Evolutionary conservation across 805 yeast species (phyloP), one percentile per base, ranked within the genome.

Genomic region (Saccharomycopsis lassenensis): DNA sequence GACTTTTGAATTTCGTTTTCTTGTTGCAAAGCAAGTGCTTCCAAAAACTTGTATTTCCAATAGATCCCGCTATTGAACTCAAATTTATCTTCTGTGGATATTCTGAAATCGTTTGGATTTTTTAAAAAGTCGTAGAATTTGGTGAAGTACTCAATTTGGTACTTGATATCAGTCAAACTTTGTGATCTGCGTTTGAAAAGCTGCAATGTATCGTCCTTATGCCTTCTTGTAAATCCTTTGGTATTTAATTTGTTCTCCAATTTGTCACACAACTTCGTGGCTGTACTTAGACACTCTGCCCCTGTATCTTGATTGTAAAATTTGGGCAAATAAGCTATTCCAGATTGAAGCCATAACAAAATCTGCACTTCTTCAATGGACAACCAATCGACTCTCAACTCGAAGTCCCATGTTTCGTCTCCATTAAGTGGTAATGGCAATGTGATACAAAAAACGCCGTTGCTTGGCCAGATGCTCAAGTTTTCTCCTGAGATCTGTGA

Each of bases 361-460:
- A 36, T 36, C 26, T 43, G 44, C 2, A 43, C 41, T 32, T 43
- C 46, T 20, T 43, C 44, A 10, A 43, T 29, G 5, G 44, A 33
- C 12, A 37, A 20, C 46, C 46, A 43, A 10, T 24, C 25, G 22
- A 42, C 35, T 23, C 33, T 33, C 24, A 42, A 39, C 4, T 26
- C 33, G 19, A 17, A 40, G 15, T 33, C 35, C 4, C 24, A 15
- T 11, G 17, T 8, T 10, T 37, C 27, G 8, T 11, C 23, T 3
- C 18, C 15, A 21, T 19, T 24, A 6, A 33, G 20, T 4, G 42
- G 42, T 3, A 38, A 5, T 3, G 42, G 29, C 11, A 41, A 10
- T 4, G 17, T 16, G n/a, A 41, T 22, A 28, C 22, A 24, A 33
- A 38, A 35, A 24, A 31, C 22, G 11, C 44, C 39, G 26, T 41